These are phyloP conservation scores for Ceratopteris richardii DNA, from an alignment of 75 land plant species.

Conservation along the genomic window DNA sequence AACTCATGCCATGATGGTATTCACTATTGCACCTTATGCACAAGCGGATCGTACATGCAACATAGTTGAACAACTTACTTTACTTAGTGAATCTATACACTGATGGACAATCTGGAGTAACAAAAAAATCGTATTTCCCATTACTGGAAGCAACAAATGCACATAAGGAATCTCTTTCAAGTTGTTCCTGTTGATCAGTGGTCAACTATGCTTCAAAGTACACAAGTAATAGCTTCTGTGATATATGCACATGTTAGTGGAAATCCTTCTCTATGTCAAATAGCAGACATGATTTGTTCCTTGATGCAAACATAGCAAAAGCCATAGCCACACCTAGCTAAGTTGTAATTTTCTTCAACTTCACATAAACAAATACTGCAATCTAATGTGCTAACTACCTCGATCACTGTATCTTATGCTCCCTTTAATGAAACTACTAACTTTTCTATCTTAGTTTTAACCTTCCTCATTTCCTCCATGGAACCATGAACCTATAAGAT, in stretches of 20 bases:
- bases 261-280: conserved; percentile 42
- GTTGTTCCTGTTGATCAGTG: conserved; percentile 50
- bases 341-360: conserved; percentile 46
- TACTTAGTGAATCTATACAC: conserved; percentile 39
- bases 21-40: conserved; percentile 68
- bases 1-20: conserved; percentile 51
- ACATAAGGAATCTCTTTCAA: conserved; percentile 56
- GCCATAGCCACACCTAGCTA: conserved; percentile 47
- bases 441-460: conserved; percentile 30
- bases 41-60: conserved; percentile 45
- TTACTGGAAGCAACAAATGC: conserved; percentile 55
- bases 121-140: conserved; percentile 53
- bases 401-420: conserved; percentile 6
- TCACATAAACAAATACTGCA: conserved; percentile 77
- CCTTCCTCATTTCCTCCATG: conserved; percentile 40
- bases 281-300: conserved; percentile 60
- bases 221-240: conserved; percentile 19
- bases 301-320: conserved; percentile 55
- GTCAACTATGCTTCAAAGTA: conserved; percentile 43
- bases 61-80: conserved; percentile 44
- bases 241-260: conserved; percentile 44
- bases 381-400: background rate
- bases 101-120: conserved; percentile 73
- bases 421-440: conserved; percentile 14
- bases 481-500: conserved; percentile 32